These are phyloP conservation scores for Penicillium chermesinum DNA, from an alignment of 495 filamentous ascomycete genomes.

Conservation along the genomic window DNA sequence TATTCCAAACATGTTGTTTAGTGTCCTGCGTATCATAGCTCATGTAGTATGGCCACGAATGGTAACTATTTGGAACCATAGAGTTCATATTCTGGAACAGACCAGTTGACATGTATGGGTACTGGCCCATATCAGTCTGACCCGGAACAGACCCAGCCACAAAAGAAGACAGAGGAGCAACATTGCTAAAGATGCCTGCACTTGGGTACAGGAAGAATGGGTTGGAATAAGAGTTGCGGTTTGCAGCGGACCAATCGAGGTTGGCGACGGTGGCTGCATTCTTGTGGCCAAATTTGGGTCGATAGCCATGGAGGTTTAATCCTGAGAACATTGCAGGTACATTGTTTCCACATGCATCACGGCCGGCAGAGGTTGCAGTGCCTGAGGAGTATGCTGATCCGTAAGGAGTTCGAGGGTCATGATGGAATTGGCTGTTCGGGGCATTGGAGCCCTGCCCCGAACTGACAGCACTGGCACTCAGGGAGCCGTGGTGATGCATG, in stretches of 20 bases:
- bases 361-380: background rate
- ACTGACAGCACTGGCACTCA: conserved; percentile 29
- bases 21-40: conserved; percentile 21
- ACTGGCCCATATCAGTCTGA: conserved; percentile 25
- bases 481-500: conserved; percentile 34
- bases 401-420: conserved; percentile 27
- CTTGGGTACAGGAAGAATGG: conserved; percentile 30
- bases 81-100: conserved; percentile 23
- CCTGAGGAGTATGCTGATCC: conserved; percentile 17
- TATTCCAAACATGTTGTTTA: conserved; percentile 16
- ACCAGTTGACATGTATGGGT: conserved; percentile 25
- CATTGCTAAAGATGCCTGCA: conserved; percentile 20
- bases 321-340: conserved; percentile 20
- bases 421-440: conserved; percentile 20
- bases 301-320: conserved; percentile 23
- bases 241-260: conserved; percentile 25
- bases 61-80: conserved; percentile 23
- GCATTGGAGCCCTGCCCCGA: conserved; percentile 21
- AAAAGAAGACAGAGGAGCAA: conserved; percentile 24
- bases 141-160: conserved; percentile 12
- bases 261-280: conserved; percentile 16
- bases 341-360: conserved; percentile 14
- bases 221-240: conserved; percentile 24
- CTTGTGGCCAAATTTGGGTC: conserved; percentile 24
- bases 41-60: conserved; percentile 26